Conservation (phyloP, 2,329 filamentous ascomycete genomes). For the Colletotrichum caudatum region DNA sequence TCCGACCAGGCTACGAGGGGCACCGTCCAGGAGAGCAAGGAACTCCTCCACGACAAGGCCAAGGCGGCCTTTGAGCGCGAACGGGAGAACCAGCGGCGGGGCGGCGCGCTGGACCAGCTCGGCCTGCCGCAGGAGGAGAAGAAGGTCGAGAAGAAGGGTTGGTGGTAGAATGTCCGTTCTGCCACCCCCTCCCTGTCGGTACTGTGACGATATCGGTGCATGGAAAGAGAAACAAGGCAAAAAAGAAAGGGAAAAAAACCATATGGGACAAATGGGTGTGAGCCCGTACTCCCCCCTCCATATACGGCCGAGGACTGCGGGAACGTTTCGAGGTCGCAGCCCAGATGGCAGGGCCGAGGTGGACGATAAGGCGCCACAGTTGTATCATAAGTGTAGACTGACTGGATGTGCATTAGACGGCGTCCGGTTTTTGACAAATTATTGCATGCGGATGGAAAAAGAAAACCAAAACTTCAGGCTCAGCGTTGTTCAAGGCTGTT, state of each 20-base stretch:
- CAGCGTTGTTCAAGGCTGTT: background rate
- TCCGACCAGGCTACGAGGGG: slow-evolving; percentile 50
- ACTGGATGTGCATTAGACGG: slow-evolving; percentile 58
- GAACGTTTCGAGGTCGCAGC: background rate
- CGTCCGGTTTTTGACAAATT: slow-evolving; percentile 51
- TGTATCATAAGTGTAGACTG: slow-evolving; percentile 61
- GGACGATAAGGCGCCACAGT: slow-evolving; percentile 39
- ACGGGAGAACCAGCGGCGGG: slow-evolving; percentile 62
- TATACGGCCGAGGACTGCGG: background rate
- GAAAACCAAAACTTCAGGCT: slow-evolving; percentile 18
- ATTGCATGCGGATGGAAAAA: slow-evolving; percentile 39
- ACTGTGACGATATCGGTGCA: slow-evolving; percentile 31
- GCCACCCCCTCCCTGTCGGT: background rate
- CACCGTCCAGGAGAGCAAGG: slow-evolving; percentile 50
- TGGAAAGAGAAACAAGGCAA: slow-evolving; percentile 2
- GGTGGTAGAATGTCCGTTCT: slow-evolving; percentile 49
- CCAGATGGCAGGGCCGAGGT: background rate
- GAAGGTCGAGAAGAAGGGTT: slow-evolving; percentile 59
- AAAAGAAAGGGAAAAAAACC: background rate
- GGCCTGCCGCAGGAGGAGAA: slow-evolving; percentile 51
- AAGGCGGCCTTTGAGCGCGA: slow-evolving; percentile 61
- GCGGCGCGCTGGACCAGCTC: slow-evolving; percentile 64
- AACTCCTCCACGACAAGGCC: slow-evolving; percentile 54
- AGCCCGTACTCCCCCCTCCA: background rate
- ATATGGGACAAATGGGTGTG: background rate